Evolutionary conservation across 768 basidiomycete species (phyloP).

Genomic region (Podaxis rugospora): DNA sequence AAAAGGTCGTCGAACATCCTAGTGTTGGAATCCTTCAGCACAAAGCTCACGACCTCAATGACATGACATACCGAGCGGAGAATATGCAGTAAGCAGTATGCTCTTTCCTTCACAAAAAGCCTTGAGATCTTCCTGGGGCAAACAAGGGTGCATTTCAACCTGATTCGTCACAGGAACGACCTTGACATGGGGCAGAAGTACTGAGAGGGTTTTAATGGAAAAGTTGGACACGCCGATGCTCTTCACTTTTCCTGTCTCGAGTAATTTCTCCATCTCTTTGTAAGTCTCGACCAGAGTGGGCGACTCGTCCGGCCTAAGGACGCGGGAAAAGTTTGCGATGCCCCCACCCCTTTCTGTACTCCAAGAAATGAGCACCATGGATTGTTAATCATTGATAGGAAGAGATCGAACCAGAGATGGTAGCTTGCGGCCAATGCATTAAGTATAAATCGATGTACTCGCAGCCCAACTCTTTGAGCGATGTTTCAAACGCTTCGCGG

Average conservation of each 20-base stretch:
- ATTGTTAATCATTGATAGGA: not conserved
- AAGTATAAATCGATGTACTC: constrained; percentile 40
- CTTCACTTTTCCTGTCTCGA: constrained; percentile 35
- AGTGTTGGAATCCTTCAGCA: not conserved
- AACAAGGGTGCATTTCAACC: constrained; percentile 53
- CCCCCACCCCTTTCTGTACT: not conserved
- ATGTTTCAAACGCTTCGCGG: constrained; percentile 31
- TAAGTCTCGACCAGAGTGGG: constrained; percentile 23
- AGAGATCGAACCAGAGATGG: not conserved
- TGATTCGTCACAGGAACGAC: constrained; percentile 53
- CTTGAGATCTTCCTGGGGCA: constrained; percentile 45
- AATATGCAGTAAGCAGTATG: constrained; percentile 49
- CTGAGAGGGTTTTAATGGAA: constrained; percentile 36
- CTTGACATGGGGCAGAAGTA: constrained; percentile 39
- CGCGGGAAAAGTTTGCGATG: constrained; percentile 7
- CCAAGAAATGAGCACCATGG: not conserved
- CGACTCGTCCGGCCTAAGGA: constrained; percentile 16
- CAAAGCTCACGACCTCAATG: not conserved
- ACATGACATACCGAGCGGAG: constrained; percentile 30
- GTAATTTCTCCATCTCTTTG: constrained; percentile 23
- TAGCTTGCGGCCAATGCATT: constrained; percentile 22
- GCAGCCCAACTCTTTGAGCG: constrained; percentile 30
- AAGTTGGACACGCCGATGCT: constrained; percentile 58
- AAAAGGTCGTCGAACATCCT: constrained; percentile 23
- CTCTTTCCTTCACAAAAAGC: constrained; percentile 43